A percentile compares a stretch with the other conserved stretches of the same genome.
phyloP scores from a whole-genome alignment of 2,329 filamentous ascomycete genomes.

The Simplicillium aogashimaense region DNA sequence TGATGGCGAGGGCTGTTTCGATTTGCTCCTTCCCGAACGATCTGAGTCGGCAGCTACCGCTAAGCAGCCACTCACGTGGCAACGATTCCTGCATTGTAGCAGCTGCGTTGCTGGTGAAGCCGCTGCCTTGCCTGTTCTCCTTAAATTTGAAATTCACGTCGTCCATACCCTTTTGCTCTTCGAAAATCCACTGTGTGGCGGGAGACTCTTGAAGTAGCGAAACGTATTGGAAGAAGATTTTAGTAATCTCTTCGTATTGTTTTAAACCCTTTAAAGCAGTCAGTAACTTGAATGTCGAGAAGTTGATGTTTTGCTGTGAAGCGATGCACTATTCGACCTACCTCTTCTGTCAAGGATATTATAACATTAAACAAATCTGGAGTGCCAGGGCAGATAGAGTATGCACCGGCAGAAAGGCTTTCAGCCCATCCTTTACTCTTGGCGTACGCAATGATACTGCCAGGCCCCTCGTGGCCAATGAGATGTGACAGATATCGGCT shows the following conservation, averaged over 20 bases:
- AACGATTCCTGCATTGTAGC: conserved; percentile 82
- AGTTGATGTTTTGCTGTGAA: not conserved
- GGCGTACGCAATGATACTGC: conserved; percentile 82
- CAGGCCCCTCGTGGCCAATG: conserved; percentile 86
- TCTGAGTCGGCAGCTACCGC: conserved; percentile 64
- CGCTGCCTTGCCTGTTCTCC: conserved; percentile 81
- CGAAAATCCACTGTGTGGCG: conserved; percentile 86
- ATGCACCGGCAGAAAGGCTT: conserved; percentile 66
- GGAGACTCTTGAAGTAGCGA: conserved; percentile 70
- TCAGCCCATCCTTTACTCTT: conserved; percentile 89
- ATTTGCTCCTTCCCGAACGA: conserved; percentile 76
- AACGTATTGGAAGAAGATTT: conserved; percentile 84
- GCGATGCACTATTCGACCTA: conserved; percentile 17
- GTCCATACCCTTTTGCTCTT: conserved; percentile 81
- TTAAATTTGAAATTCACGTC: conserved; percentile 94
- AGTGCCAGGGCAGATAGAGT: conserved; percentile 64
- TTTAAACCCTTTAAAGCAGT: conserved; percentile 47
- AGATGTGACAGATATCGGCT: conserved; percentile 80
- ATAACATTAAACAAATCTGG: conserved; percentile 72
- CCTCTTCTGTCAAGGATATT: conserved; percentile 74
- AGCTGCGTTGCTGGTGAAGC: conserved; percentile 78
- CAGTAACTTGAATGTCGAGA: conserved; percentile 4
- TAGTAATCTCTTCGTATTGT: conserved; percentile 72
- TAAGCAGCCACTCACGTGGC: conserved; percentile 79
- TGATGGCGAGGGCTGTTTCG: conserved; percentile 57